Evolutionary conservation across 2,329 filamentous ascomycete genomes (phyloP).

Genomic region (Penicillium thymicola): DNA sequence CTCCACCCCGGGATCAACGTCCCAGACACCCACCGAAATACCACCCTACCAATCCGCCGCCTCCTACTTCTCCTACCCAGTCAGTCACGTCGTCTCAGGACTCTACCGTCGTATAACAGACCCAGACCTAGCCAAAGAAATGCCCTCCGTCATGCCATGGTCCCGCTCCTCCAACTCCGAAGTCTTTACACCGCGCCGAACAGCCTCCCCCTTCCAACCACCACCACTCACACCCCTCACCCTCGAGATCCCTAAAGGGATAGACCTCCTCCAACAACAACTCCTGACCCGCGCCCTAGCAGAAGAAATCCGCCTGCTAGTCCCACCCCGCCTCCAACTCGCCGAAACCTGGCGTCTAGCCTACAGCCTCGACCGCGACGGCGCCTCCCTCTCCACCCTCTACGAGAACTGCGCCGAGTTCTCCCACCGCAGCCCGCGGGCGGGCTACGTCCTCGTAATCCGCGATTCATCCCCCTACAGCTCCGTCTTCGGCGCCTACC

Average conservation of each 20-base stretch:
- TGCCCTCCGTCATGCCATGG: slow-evolving; percentile 20
- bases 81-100: slow-evolving; percentile 56
- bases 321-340: slow-evolving; percentile 83
- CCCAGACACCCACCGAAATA: slow-evolving; percentile 23
- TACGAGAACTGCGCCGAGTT: slow-evolving; percentile 74
- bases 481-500: slow-evolving; percentile 81
- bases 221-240: slow-evolving; percentile 80
- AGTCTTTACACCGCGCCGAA: slow-evolving; percentile 52
- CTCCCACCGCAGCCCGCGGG: slow-evolving; percentile 61
- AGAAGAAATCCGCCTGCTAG: slow-evolving; percentile 86
- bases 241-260: slow-evolving; percentile 55
- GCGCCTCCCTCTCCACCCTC: slow-evolving; percentile 79
- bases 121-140: slow-evolving; percentile 25
- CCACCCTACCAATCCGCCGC: slow-evolving; percentile 36
- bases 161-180: slow-evolving; percentile 42
- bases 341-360: slow-evolving; percentile 80
- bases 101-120: slow-evolving; percentile 64
- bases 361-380: slow-evolving; percentile 90
- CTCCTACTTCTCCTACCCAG: slow-evolving; percentile 51
- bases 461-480: slow-evolving; percentile 58
- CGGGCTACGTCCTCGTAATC: slow-evolving; percentile 87
- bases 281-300: slow-evolving; percentile 72
- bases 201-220: slow-evolving; percentile 75
- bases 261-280: slow-evolving; percentile 52
- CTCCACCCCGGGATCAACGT: slow-evolving; percentile 21